A percentile compares a stretch with the other conserved stretches of the same genome.
Evolutionary conservation across 768 basidiomycete genomes (phyloP).

Genomic region (Hydnum rufescens): DNA sequence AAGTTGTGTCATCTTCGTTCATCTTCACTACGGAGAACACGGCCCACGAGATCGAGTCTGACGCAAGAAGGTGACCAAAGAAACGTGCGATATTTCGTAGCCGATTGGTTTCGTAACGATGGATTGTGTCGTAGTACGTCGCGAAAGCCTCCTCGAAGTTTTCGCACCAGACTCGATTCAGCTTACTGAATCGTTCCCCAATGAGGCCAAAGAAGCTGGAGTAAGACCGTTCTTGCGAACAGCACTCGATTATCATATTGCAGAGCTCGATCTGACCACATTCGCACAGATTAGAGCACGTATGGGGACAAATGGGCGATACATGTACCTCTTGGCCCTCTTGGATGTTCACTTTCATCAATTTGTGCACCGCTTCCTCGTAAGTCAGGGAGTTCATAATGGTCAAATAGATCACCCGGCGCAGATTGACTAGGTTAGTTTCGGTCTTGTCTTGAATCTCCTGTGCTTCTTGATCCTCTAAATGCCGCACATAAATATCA

Average conservation of each 20-base stretch:
- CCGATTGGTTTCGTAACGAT: conserved; percentile 97
- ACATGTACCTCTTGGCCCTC: conserved; percentile 79
- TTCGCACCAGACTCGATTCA: conserved; percentile 89
- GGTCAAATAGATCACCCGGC: conserved; percentile 85
- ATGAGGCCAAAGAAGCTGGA: conserved; percentile 93
- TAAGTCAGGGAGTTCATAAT: conserved; percentile 96
- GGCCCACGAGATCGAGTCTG: conserved; percentile 79
- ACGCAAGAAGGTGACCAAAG: conserved; percentile 80
- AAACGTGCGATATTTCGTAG: conserved; percentile 92
- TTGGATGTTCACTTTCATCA: conserved; percentile 77
- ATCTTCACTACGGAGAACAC: conserved; percentile 70
- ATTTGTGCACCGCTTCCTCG: conserved; percentile 96
- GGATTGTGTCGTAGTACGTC: conserved; percentile 88
- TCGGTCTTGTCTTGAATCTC: conserved; percentile 90
- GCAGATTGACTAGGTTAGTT: conserved; percentile 87
- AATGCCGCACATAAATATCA: neutral
- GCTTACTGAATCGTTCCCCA: conserved; percentile 89
- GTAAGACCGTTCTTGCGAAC: conserved; percentile 96
- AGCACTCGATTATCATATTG: conserved; percentile 99
- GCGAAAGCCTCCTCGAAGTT: conserved; percentile 70
- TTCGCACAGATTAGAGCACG: neutral
- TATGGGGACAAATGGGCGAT: neutral
- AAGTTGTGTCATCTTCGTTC: conserved; percentile 96
- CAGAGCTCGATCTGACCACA: conserved; percentile 61
- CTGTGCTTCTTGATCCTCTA: conserved; percentile 55